phyloP scores from a whole-genome alignment of 108 stramenopile genomes.

The Cyclotella kingstonii region DNA sequence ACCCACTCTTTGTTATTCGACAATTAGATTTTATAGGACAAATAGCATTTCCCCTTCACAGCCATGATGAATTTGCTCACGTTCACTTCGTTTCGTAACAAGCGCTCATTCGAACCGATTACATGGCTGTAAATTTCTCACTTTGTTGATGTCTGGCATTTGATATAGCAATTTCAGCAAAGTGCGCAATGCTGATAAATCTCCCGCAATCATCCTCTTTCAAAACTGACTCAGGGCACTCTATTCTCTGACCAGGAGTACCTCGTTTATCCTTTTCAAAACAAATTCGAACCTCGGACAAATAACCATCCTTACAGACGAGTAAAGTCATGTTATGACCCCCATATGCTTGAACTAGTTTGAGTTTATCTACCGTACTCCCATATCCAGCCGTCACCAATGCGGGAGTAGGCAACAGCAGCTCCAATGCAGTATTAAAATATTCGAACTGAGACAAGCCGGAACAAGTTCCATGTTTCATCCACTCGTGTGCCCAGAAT shows the following conservation, averaged over 20 bases:
- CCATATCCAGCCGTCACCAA: conserved; percentile 34
- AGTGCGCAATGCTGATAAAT: conserved; percentile 34
- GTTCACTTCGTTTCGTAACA: too few relatives aligned
- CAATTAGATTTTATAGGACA: too few relatives aligned
- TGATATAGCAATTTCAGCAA: too few relatives aligned
- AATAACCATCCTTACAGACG: conserved; percentile 42
- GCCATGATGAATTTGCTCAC: too few relatives aligned
- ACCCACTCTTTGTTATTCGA: too few relatives aligned
- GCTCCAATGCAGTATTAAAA: conserved; percentile 41
- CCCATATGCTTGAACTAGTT: conserved; percentile 39
- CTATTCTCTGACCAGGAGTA: conserved; percentile 31
- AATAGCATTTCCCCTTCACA: too few relatives aligned
- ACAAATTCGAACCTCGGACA: conserved; percentile 56
- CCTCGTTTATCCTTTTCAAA: conserved; percentile 30
- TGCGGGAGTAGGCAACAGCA: conserved; percentile 44
- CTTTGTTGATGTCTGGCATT: too few relatives aligned
- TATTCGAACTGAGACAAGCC: conserved; percentile 53
- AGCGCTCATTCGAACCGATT: too few relatives aligned
- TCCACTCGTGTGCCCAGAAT: conserved; percentile 74
- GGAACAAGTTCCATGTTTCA: conserved; percentile 71
- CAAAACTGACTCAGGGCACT: conserved; percentile 37
- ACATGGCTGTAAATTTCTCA: too few relatives aligned
- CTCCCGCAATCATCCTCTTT: conserved; percentile 39
- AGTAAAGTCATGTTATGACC: conserved; percentile 12
- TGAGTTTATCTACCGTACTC: conserved; percentile 14